Evolutionary conservation across 352 stramenopile species (phyloP), one percentile per base, ranked within the genome.

Genomic region (Pythium rishiriense): DNA sequence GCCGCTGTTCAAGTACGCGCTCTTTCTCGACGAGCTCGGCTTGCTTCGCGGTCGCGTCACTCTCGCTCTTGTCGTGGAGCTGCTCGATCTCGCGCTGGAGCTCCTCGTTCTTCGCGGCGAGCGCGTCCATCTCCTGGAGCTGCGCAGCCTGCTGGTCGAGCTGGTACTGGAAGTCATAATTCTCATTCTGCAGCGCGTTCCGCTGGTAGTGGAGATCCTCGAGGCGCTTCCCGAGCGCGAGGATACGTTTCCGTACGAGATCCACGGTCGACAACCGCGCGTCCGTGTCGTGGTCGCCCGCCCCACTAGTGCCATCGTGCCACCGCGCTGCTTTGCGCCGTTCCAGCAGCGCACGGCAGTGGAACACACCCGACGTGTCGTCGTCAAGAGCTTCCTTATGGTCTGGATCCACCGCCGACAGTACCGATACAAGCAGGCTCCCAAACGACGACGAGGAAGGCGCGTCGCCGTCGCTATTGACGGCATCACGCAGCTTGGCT

Each of bases 171-270:
- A 90, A 75, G 26, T 87, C 81, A 56, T 90, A 89, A 54, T 87
- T 90, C 24, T 92, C 81, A 51, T 88, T 85, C 45, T 92, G 83
- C 21, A 92, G 66, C 24, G 78, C 62, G 35, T 87, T 92, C 1
- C 83, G 75, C 62, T 90, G 83, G 58, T 79, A 90, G 39, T 89
- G 81, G 28, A 92, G 55, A 31, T 90, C 79, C 22, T 90, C 81
- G 2, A 92, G 72, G 19, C 78, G 75, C 52, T 90, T 87, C 0
- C 81, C 81, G 7, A 90, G 69, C 10, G 81, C 74, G 28, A 90
- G 67, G 39, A 90, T 84, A 0, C 75, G 76, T 49, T 81, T 80
- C 17, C 79, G 81, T 43, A 90, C 87, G 21, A 88, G 59, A 59
- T 76, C 71, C 0, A 82, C 73, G 0, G 61, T 58, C 22, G 74